Evolutionary conservation across 2,329 filamentous ascomycete genomes (phyloP), one percentile per base, ranked within the genome.

Genomic region (Knufia petricola): DNA sequence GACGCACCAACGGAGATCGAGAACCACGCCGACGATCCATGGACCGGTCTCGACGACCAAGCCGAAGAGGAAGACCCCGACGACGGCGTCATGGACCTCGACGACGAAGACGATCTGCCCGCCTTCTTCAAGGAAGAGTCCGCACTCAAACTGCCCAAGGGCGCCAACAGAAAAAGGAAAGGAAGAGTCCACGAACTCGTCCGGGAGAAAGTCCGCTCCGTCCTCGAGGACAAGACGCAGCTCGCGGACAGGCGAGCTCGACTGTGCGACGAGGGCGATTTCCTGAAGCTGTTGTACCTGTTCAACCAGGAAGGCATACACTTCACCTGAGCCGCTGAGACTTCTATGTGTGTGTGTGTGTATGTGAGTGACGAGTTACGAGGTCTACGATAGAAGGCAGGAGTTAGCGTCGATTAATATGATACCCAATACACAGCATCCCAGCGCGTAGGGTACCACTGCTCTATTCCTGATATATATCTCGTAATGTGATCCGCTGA

Each of bases 221-320:
- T 95, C 17, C 73, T 96, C 17, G 84, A 90, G 62, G 79, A 84
- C 55, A 81, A 84, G 49, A 95, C 89, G 0, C 77, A 81, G 41
- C 72, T 96, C 47, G 83, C 82, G 2, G 87, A 94, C 52, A 87
- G 85, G 69, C 75, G 90, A 55, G 79, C 89, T 9, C 77, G 87
- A 52, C 82, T 92, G 72, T 94, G 88, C 61, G 88, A 95, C 61
- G 87, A 96, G 69, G 89, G 85, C 46, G 89, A 95, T 60, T 96
- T 95, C 63, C 68, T 98, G 63, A 82, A 82, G 58, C 66, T 95
- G 55, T 68, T 95, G 54, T 80, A 76, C 65, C 84, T 85, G 1
- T 95, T 95, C 66, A 95, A 95, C 64, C 79, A 87, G 56, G 87
- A 94, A 64, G 87, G 87, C 23, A 90, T 96, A 51, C 90, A 95